Conservation (phyloP, 345 rosid genomes). For the Draba incana region DNA sequence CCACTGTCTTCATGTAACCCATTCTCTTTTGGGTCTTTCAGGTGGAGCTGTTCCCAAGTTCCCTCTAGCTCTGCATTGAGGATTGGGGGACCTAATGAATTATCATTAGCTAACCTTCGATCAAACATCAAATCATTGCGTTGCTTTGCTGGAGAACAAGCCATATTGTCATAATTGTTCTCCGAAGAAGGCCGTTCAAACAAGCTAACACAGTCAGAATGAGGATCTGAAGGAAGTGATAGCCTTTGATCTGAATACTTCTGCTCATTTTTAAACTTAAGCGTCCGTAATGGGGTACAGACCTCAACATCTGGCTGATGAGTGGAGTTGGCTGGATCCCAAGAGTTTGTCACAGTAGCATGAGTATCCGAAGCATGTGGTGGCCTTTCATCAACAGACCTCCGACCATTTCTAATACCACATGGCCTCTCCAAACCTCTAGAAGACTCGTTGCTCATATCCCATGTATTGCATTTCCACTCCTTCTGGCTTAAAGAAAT, state of each 20-base stretch:
- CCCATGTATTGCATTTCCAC: conserved; percentile 74
- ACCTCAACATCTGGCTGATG: conserved; percentile 25
- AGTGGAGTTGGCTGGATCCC: conserved; percentile 49
- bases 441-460: conserved; percentile 63
- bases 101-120: conserved; percentile 35
- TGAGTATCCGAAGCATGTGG: conserved; percentile 49
- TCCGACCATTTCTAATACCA: conserved; percentile 56
- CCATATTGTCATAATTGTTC: conserved; percentile 32
- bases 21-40: conserved; percentile 58
- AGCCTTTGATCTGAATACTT: conserved; percentile 37
- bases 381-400: conserved; percentile 64
- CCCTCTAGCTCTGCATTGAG: conserved; percentile 33
- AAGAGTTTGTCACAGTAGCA: conserved; percentile 51
- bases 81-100: conserved; percentile 35
- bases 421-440: conserved; percentile 54
- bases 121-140: conserved; percentile 32
- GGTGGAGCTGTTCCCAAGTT: conserved; percentile 38
- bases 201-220: conserved; percentile 36
- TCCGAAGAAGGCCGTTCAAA: conserved; percentile 37
- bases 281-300: conserved; percentile 33
- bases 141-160: conserved; percentile 41
- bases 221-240: conserved; percentile 30
- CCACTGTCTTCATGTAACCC: conserved; percentile 49
- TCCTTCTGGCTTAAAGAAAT: conserved; percentile 71
- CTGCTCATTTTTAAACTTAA: conserved; percentile 33